Percentiles rank a stretch among this genome's conserved stretches.
phyloP scores from a whole-genome alignment of 176 grass and related monocot species.

The Phyllostachys edulis region DNA sequence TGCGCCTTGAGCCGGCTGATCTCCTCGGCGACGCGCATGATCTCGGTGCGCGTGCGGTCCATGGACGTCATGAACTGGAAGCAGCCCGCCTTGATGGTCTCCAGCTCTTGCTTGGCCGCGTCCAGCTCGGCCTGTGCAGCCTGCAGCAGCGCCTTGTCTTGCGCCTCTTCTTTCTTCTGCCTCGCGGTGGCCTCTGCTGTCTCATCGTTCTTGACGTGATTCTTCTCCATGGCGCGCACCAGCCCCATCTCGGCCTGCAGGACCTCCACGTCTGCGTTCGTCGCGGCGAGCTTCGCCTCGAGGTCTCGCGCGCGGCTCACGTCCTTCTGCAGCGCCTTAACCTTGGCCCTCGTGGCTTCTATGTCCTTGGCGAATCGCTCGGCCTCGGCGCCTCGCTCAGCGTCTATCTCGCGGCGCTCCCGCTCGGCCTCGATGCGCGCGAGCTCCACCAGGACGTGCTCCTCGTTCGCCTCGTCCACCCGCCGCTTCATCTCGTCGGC shows the following conservation, averaged over 20 bases:
- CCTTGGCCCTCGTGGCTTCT: slow-evolving; percentile 47
- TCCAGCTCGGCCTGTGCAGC: slow-evolving; percentile 51
- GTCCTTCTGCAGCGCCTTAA: slow-evolving; percentile 48
- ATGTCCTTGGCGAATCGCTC: slow-evolving; percentile 46
- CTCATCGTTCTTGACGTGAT: slow-evolving; percentile 3
- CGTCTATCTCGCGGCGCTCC: slow-evolving; percentile 71
- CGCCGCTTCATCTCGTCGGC: slow-evolving; percentile 61
- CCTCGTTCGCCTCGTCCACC: slow-evolving; percentile 82
- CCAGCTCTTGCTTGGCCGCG: slow-evolving; percentile 64
- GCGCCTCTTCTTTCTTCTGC: slow-evolving; percentile 36
- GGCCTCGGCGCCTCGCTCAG: slow-evolving; percentile 44
- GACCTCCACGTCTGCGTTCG: slow-evolving; percentile 65
- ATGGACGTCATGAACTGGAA: slow-evolving; percentile 91
- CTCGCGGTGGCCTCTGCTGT: background rate
- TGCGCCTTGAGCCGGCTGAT: slow-evolving; percentile 42
- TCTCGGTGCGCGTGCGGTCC: slow-evolving; percentile 64
- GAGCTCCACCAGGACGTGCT: slow-evolving; percentile 94
- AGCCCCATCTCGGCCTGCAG: slow-evolving; percentile 82
- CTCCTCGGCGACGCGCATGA: slow-evolving; percentile 52
- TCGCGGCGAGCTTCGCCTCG: slow-evolving; percentile 55
- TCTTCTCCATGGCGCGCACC: slow-evolving; percentile 75
- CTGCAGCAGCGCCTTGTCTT: slow-evolving; percentile 29
- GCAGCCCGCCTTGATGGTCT: slow-evolving; percentile 53
- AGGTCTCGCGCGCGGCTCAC: slow-evolving; percentile 44
- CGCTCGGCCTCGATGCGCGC: slow-evolving; percentile 91